Evolutionary conservation across 1,139 yeast species (phyloP), one percentile per base, ranked within the genome.

Genomic region (Zygosaccharomyces pseudobailii): DNA sequence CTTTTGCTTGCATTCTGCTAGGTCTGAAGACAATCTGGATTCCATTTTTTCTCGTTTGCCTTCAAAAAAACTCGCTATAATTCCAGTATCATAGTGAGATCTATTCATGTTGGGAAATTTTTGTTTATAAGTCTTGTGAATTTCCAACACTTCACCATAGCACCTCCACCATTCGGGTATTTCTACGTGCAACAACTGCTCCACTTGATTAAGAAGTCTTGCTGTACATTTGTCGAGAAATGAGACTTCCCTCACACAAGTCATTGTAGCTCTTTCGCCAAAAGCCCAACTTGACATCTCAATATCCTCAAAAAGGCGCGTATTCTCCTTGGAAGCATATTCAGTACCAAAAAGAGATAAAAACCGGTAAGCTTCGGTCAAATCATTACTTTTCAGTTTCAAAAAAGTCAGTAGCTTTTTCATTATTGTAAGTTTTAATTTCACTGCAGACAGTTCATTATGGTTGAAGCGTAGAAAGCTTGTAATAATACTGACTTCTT

Each of bases 401-500:
- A 67, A 61, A 40, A 80, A 73, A 2, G 72, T 63, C 0, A 70
- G 55, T 27, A 76, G 61, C 54, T 77, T 78, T 51, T 73, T 71
- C 40, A 81, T 55, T 42, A 67, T 70, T 19, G 66, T 63, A 13
- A 78, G 60, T 1, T 59, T 47, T 1, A 48, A 53, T 13, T 65
- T 63, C 46, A 75, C 71, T 2, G 58, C 59, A 2, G 57, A 61
- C 30, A 83, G 61, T 55, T 83, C 87, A 9, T 69, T 66, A 22
- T 69, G 53, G 1, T 85, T 77, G 55, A 73, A 83, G 37, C 72
- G 72, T 24, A 84, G 59, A 56, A 86, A 85, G 30, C 72, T 71
- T 42, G 75, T 79, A 40, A 82, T 79, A 40, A 81, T 85, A 17
- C 71, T 67, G 28, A 74, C 62, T 45, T 73, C 76, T 45, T 75